Base-by-base conservation (phyloP, 2,329 filamentous ascomycete genomes). In the Phialophora verrucosa region DNA sequence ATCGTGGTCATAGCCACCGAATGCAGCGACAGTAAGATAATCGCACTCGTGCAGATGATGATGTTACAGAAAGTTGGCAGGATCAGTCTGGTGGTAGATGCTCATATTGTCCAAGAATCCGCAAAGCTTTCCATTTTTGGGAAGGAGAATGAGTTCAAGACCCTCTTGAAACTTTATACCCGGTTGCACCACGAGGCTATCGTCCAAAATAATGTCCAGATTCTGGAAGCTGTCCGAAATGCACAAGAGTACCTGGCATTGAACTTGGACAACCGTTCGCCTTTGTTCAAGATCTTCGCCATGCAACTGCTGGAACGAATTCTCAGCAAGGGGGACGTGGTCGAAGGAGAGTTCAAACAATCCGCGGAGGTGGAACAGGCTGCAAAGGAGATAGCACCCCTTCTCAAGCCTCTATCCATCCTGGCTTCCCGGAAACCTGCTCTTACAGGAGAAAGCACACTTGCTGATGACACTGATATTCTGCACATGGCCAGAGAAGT, bases 21-120 rank as follows among this genome's bases (percentile, higher is more conserved):
- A 64, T 93, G 90, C 75, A 86, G 90, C 56, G 93, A 99, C 74
- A 89, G 92, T 66, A 97, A 97, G 79, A 96, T 99, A 62, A 95
- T 91, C 6, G 93, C 93, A 4, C 83, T 99, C 60, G 94, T 93
- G 2, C 91, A 97, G 73, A 96, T 93, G 0, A 97, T 99, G 89
- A 87, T 99, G 27, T 81, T 97, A n/a, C 95, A 99, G 75, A 98
- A 99, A 78, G 87, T 98, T 65, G 89, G 90, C 67, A 94, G 95
- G 78, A 88, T 97, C 63, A 95, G 88, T 74, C 84, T 87, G 66
- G 82, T 85, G 4, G 91, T 97, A 1, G 93, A 98, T 80, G 88
- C 90, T 32, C 90, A 90, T 63, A 95, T 99, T 66, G 90, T 98
- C 62, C 88, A 87, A 17, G 93, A 96, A 67, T 89, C 92, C 6